phyloP scores from a whole-genome alignment of 225 moss, liverwort and hornwort species.

The Straminergon stramineum region DNA sequence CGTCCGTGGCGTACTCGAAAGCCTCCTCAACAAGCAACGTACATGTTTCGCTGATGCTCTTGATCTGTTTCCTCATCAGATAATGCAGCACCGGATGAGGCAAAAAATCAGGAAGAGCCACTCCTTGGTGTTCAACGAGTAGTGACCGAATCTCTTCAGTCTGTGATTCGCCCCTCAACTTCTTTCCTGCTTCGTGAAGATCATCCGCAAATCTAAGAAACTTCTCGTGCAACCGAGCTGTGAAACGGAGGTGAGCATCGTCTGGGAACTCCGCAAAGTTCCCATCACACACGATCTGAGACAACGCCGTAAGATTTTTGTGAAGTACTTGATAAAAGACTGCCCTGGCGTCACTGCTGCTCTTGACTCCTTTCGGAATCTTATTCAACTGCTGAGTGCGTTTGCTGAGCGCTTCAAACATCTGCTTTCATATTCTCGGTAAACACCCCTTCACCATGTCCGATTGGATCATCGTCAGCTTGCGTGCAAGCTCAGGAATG shows the following conservation, averaged over 20 bases:
- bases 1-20: conserved; percentile 2
- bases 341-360: not conserved
- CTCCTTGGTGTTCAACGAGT: conserved; percentile 11
- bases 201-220: conserved; percentile 2
- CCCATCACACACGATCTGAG: conserved; percentile 12
- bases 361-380: not conserved
- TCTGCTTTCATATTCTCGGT: conserved; percentile 1
- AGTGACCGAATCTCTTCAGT: not conserved
- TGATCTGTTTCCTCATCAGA: conserved; percentile 17
- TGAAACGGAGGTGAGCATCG: not conserved
- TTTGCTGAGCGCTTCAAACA: not conserved
- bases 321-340: not conserved
- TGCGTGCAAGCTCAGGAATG: conserved; percentile 19
- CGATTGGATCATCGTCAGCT: conserved; percentile 9
- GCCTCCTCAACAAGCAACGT: conserved; percentile 4
- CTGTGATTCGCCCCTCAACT: not conserved
- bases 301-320: not conserved
- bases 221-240: conserved; percentile 10
- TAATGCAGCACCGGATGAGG: conserved; percentile 11
- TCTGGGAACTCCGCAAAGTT: not conserved
- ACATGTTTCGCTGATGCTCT: not conserved
- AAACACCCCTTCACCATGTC: conserved; percentile 13
- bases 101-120: conserved; percentile 11
- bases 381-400: not conserved
- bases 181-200: not conserved